These are phyloP conservation scores for Aspergillus novoparasiticus DNA, from an alignment of 2,329 filamentous ascomycete genomes.

Conservation along the genomic window DNA sequence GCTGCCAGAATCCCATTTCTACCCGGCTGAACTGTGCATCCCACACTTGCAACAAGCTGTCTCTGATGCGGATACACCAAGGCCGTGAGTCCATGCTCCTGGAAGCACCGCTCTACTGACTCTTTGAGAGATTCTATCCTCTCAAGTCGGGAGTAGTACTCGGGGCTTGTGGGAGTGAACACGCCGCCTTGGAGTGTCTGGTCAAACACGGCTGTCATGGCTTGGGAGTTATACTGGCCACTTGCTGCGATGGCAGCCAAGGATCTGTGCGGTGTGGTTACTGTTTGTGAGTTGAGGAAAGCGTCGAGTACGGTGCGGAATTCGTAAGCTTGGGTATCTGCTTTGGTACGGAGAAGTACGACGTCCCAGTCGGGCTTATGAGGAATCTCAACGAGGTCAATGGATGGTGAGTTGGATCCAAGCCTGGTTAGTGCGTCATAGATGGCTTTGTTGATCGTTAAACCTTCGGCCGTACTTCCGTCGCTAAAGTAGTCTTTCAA, in stretches of 20 bases:
- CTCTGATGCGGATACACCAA: constrained; percentile 67
- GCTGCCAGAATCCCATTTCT: constrained; percentile 61
- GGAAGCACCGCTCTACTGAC: constrained; percentile 55
- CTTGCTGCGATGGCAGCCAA: constrained; percentile 55
- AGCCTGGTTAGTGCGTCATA: constrained; percentile 45
- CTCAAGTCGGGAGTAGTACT: constrained; percentile 52
- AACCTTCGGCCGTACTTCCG: not conserved
- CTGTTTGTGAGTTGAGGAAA: constrained; percentile 53
- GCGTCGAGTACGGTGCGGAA: constrained; percentile 58
- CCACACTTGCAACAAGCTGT: constrained; percentile 63
- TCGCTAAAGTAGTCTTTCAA: constrained; percentile 6
- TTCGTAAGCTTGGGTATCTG: constrained; percentile 65
- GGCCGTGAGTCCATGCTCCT: constrained; percentile 54
- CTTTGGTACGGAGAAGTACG: constrained; percentile 39
- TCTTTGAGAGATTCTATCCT: constrained; percentile 57
- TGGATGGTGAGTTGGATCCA: not conserved
- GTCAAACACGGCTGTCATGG: constrained; percentile 62
- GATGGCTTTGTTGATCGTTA: constrained; percentile 58
- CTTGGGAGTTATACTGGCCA: constrained; percentile 52
- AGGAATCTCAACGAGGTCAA: constrained; percentile 5
- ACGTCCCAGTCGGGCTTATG: constrained; percentile 18
- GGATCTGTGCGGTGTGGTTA: constrained; percentile 31
- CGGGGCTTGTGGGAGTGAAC: constrained; percentile 56
- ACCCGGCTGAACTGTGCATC: constrained; percentile 59
- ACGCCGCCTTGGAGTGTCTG: constrained; percentile 54